phyloP scores from a whole-genome alignment of 768 basidiomycete species.

The Dioszegia crocea region DNA sequence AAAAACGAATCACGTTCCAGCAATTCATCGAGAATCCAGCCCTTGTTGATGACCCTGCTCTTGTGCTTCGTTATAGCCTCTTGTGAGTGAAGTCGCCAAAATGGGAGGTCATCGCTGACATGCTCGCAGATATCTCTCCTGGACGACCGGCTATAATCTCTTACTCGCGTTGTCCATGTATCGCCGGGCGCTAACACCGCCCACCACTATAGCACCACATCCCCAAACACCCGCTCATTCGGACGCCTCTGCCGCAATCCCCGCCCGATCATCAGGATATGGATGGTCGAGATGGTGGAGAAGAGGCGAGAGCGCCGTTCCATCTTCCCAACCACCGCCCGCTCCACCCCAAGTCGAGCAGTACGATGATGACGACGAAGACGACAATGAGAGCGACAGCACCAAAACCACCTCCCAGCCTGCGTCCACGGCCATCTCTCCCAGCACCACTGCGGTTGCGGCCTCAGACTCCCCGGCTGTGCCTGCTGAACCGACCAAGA shows the following conservation, averaged over 20 bases:
- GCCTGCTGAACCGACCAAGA: constrained; percentile 50
- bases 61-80: constrained; percentile 71
- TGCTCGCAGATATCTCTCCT: constrained; percentile 79
- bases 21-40: constrained; percentile 64
- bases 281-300: constrained; percentile 51
- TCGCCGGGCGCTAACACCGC: constrained; percentile 54
- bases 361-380: neutral
- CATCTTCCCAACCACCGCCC: constrained; percentile 7
- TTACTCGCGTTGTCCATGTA: constrained; percentile 70
- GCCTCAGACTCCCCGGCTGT: neutral
- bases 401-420: constrained; percentile 12
- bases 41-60: constrained; percentile 60
- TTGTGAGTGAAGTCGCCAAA: constrained; percentile 55
- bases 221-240: neutral
- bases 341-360: neutral
- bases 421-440: neutral
- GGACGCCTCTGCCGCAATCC: constrained; percentile 3
- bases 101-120: too few relatives aligned
- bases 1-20: constrained; percentile 63
- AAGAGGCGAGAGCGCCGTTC: constrained; percentile 18
- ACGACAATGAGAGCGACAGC: too few relatives aligned
- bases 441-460: constrained; percentile 1
- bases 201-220: neutral
- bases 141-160: constrained; percentile 67
- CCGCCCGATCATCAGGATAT: constrained; percentile 30